Evolutionary conservation across 2,329 filamentous ascomycete genomes (phyloP), one percentile per base, ranked within the genome.

Genomic region (Gaeumannomyces tritici): DNA sequence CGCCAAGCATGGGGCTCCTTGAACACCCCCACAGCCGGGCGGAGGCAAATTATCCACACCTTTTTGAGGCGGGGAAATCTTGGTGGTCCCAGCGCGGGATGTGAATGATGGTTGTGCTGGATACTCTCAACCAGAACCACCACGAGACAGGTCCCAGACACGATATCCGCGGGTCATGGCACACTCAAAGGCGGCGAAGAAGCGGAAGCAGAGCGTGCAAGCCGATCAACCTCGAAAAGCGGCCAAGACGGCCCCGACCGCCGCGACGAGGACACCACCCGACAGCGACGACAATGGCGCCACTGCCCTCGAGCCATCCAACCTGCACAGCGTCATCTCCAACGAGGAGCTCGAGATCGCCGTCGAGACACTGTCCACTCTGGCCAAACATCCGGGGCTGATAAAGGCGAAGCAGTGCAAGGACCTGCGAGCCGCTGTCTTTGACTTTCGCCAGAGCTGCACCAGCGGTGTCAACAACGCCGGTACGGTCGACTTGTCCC

Each of bases 341-440:
- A 76, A 79, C 21, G 86, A 89, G 66, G 87, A 90, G 65, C 78
- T 90, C 62, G 87, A 89, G 57, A 83, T 89, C 63, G 79, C 86
- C 1, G 78, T 88, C 62, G 87, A 89, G 35, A 89, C 86, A 0
- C 77, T 90, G 31, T 76, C 75, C 2, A 79, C 82, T 0, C 77
- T 89, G 13, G 74, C 85, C 0, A 73, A 81, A 63, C 80, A 89
- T 65, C 87, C 87, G 0, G 74, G 72, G 27, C 69, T 89, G 27
- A 89, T 88, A 71, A 90, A 90, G 72, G 84, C 85, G 0, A 89
- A 88, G 69, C 79, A 78, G 28, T 90, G 87, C 74, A 87, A 84
- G 68, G 84, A 87, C 59, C 74, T 90, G 2, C 79, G 88, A 26
- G 83, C 81, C 4, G 87, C 87, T 6, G 86, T 89, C 9, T 89